Evolutionary conservation across 306 rosid genomes (phyloP), one percentile per base, ranked within the genome.

Genomic region (Casuarina equisetifolia): DNA sequence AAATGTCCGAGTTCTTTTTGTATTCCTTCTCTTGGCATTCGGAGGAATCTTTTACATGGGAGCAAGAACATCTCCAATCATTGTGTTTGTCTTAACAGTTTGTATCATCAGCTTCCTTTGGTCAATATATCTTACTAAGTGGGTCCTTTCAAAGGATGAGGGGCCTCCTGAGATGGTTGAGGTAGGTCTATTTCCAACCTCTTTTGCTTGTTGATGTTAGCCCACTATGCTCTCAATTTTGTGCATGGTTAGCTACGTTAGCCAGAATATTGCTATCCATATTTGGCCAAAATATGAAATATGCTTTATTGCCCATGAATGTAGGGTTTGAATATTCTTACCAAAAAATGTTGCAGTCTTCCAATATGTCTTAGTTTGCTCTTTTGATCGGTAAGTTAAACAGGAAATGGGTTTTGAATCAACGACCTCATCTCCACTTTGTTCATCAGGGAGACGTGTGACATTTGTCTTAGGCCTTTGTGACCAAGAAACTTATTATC

Each of bases 121-220:
- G 69, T 74, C 99, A 0, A 70, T 92, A 70, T 86, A 92, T 82
- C 96, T 92, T 74, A 81, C 87, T 20, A 95, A 90, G 85, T 95
- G 99, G 99, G 99, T 95, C 67, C 99, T 95, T 9, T 86, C 97
- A 1, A 95, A 95, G 82, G 99, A 95, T 76, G 99, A 95, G 91
- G 99, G 99, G 36, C 97, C 99, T 58, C 96, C 88, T 38, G 99
- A 95, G 88, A 95, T 95, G 99, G 94, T 79, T 85, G 88, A 95
- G 99, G 99, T 95, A 89, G 74, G 78, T 80, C 79, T 78, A 58
- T 73, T 82, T 75, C 52, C 71, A 78, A 20, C 78, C 16, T 75
- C 52, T 85, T 78, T 76, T 57, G 57, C 75, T 72, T 52, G 17
- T 1, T 77, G 42, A 9, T 67, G 8, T 35, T 40, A 50, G 40